Conservation (phyloP, 495 filamentous ascomycete species). For the Penicillium manginii region DNA sequence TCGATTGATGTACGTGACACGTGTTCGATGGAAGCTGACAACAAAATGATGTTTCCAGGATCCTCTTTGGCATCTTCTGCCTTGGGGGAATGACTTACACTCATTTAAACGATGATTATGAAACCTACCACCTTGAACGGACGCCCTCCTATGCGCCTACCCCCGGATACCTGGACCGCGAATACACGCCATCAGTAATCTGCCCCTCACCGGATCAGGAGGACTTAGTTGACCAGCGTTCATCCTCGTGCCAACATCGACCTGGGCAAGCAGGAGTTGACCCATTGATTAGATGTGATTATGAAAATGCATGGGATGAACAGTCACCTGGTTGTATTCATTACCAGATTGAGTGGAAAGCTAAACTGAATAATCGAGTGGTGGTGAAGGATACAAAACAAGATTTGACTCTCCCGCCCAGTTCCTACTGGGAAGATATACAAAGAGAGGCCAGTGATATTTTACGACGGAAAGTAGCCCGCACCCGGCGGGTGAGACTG, state of each 20-base stretch:
- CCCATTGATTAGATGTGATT: too few relatives aligned
- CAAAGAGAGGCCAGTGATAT: constrained; percentile 13
- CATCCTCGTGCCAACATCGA: background rate
- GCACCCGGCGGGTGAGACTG: constrained; percentile 19
- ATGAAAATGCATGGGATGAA: constrained; percentile 40
- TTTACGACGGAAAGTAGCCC: constrained; percentile 18
- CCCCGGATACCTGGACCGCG: background rate
- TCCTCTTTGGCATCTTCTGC: too few relatives aligned
- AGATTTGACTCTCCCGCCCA: constrained; percentile 29
- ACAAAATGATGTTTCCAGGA: too few relatives aligned
- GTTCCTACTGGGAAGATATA: constrained; percentile 22
- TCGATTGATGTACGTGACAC: too few relatives aligned
- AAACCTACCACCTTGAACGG: background rate
- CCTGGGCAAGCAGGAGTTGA: too few relatives aligned
- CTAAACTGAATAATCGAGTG: constrained; percentile 35
- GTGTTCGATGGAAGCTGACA: too few relatives aligned
- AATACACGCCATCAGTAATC: background rate
- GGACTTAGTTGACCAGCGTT: background rate
- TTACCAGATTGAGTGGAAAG: constrained; percentile 44
- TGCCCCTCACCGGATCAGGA: background rate
- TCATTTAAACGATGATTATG: background rate
- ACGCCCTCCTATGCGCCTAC: background rate
- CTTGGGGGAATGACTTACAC: background rate
- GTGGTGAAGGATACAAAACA: constrained; percentile 37
- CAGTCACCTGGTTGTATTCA: constrained; percentile 34